Base-by-base conservation (phyloP, 1,284 basidiomycete genomes). In the Heliocybe sulcata region DNA sequence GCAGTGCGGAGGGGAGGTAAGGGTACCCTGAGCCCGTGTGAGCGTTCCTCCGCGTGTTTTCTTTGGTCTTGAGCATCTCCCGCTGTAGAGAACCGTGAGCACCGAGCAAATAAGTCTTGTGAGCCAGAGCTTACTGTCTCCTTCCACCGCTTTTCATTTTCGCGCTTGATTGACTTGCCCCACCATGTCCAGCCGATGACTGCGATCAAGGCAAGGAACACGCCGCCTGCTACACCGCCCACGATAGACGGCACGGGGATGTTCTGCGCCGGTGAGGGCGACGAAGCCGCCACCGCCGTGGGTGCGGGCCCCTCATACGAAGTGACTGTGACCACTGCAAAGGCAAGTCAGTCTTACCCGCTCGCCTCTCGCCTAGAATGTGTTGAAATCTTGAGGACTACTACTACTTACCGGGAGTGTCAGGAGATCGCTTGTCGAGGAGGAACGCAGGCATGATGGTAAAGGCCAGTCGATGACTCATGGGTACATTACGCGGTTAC, bases 201-300 rank as follows among this genome's bases (percentile, higher is more conserved):
- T 4, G 69, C 67, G 3, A 70, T 59, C 9, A 81, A 56, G 6
- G 78, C 80, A 16, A 83, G 66, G 9, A 73, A 54, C 23, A 74
- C 70, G 19, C 82, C 81, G 1, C 69, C 80, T 1, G 63, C 68
- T 0, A 73, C 67, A 2, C 80, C 81, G 9, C 80, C 80, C 4
- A 70, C 77, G 58, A 83, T 78, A 4, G 78, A 75, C 16, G 63
- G 75, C 16, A 82, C 63, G 10, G 81, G 81, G 6, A 82, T 2
- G 58, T 19, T 20, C 55, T 52, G 25, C 22, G 20, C 3, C 25
- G 22, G 23, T 11, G 47, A 23, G 6, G 22, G 12, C 6, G 9
- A 25, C 16, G 47, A n/a, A 9, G 45, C 9, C 22, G n/a, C 47
- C 22, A 29, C 47, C 47, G 22, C 23, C 47, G 47, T 29, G 47